Evolutionary conservation across 2,329 filamentous ascomycete species (phyloP).

Genomic region (Phyllosticta citribraziliensis): DNA sequence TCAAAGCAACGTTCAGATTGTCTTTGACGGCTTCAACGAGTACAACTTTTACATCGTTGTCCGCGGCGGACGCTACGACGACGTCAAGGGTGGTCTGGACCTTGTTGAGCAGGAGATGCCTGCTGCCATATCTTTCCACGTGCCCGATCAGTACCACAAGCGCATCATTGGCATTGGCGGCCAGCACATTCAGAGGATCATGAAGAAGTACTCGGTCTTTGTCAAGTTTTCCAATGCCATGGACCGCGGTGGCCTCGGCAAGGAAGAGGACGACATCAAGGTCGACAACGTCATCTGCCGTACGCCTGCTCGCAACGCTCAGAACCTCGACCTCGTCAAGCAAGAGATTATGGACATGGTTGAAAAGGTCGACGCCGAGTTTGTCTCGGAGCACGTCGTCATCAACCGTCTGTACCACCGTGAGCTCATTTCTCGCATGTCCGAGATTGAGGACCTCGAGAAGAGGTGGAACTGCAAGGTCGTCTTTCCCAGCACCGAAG

Average conservation of each 20-base stretch:
- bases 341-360: conserved; percentile 99
- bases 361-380: conserved; percentile 93
- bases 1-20: conserved; percentile 97
- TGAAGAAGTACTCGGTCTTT: conserved; percentile 99
- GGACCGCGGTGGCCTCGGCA: conserved; percentile 87
- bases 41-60: conserved; percentile 99
- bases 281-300: conserved; percentile 98
- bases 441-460: conserved; percentile 87
- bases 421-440: conserved; percentile 78
- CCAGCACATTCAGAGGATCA: conserved; percentile 97
- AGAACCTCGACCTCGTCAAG: conserved; percentile 94
- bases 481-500: conserved; percentile 92
- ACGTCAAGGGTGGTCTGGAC: conserved; percentile 82
- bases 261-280: conserved; percentile 96
- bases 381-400: conserved; percentile 85
- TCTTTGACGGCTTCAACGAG: conserved; percentile 98
- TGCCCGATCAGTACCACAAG: conserved; percentile 98
- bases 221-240: conserved; percentile 99
- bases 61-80: conserved; percentile 82
- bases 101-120: conserved; percentile 99
- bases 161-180: conserved; percentile 98
- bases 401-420: conserved; percentile 94
- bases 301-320: conserved; percentile 90
- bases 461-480: conserved; percentile 99
- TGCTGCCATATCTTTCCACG: conserved; percentile 96